These are phyloP conservation scores for Solanum peruvianum DNA, from an alignment of 257 asterid species.

Conservation along the genomic window DNA sequence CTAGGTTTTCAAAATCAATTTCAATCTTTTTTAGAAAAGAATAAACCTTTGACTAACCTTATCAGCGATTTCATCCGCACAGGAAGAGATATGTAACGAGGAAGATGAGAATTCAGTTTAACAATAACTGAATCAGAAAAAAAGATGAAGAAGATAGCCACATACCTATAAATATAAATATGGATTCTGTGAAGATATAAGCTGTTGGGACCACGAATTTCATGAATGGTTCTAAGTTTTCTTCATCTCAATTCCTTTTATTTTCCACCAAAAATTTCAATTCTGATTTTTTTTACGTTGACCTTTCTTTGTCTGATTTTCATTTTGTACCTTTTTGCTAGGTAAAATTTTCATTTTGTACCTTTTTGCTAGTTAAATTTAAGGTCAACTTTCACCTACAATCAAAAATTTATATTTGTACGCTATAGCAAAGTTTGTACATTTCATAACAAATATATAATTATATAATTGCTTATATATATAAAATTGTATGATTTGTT, in stretches of 20 bases:
- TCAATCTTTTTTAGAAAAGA: neutral
- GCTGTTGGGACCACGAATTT: conserved; percentile 35
- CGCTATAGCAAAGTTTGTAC: too few relatives aligned
- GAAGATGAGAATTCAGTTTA: neutral
- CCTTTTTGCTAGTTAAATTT: too few relatives aligned
- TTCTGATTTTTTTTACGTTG: neutral
- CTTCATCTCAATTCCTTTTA: neutral
- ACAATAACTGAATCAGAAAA: neutral
- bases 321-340: neutral
- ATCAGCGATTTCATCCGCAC: conserved; percentile 19
- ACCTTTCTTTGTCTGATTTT: neutral
- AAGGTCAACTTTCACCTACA: too few relatives aligned
- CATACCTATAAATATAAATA: too few relatives aligned
- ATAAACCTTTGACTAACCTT: conserved; percentile 18
- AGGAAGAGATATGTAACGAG: neutral
- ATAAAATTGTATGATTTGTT: too few relatives aligned
- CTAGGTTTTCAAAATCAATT: neutral
- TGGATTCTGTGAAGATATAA: conserved; percentile 19
- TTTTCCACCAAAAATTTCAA: neutral
- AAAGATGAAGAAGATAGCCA: neutral
- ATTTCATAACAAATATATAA: too few relatives aligned
- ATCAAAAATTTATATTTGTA: too few relatives aligned
- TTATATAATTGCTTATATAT: too few relatives aligned
- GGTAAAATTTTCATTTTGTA: neutral
- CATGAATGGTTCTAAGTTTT: conserved; percentile 31